These are phyloP conservation scores for Ophiostoma piceae DNA, from an alignment of 2,329 filamentous ascomycete genomes.

Conservation along the genomic window DNA sequence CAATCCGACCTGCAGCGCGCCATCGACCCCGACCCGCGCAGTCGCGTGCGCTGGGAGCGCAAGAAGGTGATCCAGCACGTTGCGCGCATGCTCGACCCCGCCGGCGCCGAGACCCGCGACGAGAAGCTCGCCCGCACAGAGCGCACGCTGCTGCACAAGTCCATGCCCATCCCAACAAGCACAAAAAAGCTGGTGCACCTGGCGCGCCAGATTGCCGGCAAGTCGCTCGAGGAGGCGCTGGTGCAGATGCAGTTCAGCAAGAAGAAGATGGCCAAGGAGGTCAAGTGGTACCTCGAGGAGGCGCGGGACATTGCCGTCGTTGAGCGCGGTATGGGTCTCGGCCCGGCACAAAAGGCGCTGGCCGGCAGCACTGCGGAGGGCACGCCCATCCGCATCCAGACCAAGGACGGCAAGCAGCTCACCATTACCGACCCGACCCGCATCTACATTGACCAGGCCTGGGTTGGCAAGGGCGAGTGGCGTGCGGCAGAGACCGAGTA, in stretches of 20 bases:
- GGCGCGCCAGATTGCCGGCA: slow-evolving; percentile 83
- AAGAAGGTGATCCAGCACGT: slow-evolving; percentile 78
- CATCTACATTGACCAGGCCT: slow-evolving; percentile 88
- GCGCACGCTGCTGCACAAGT: slow-evolving; percentile 53
- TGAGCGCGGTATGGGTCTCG: slow-evolving; percentile 77
- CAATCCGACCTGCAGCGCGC: slow-evolving; percentile 55
- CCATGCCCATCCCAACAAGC: slow-evolving; percentile 71
- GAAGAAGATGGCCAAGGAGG: slow-evolving; percentile 83
- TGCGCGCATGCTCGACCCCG: slow-evolving; percentile 60
- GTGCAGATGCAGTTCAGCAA: slow-evolving; percentile 91
- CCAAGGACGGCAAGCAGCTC: slow-evolving; percentile 69
- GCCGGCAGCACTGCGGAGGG: slow-evolving; percentile 28
- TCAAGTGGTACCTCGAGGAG: slow-evolving; percentile 71
- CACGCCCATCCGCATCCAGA: slow-evolving; percentile 56
- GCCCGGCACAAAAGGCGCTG: slow-evolving; percentile 36
- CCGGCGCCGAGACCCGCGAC: slow-evolving; percentile 46
- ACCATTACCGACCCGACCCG: slow-evolving; percentile 67
- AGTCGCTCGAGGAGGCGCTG: slow-evolving; percentile 89
- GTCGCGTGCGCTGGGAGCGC: slow-evolving; percentile 70
- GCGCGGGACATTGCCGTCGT: slow-evolving; percentile 78
- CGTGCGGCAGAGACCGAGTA: slow-evolving; percentile 56
- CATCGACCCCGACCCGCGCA: slow-evolving; percentile 69
- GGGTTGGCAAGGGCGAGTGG: slow-evolving; percentile 70
- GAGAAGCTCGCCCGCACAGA: slow-evolving; percentile 64
- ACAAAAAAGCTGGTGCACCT: slow-evolving; percentile 88